Conservation (phyloP, 106 monocot genomes). For the Dioscorea zingiberensis region DNA sequence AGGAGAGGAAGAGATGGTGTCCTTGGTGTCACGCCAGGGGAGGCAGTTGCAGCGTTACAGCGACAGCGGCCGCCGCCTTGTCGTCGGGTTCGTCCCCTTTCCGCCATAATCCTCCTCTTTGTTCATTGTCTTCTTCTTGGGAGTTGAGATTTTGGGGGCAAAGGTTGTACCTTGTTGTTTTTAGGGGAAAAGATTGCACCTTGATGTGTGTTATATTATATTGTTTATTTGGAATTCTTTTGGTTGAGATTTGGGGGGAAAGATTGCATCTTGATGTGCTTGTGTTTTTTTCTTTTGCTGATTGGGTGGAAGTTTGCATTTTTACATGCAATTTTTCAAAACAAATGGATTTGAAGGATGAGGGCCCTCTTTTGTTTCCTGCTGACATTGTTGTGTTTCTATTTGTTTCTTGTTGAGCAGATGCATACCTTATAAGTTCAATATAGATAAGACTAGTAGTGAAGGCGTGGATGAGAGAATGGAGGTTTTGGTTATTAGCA, state of each 20-base stretch:
- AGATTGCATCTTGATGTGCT: too few relatives aligned
- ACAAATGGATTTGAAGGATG: not conserved
- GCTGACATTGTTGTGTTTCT: not conserved
- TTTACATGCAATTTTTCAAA: not conserved
- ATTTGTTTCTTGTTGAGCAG: conserved; percentile 13
- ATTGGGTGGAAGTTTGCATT: too few relatives aligned
- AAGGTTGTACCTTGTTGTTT: not conserved
- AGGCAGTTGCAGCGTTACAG: conserved; percentile 42
- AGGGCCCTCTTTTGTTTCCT: not conserved
- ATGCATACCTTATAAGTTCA: conserved; percentile 62
- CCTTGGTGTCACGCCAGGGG: conserved; percentile 37
- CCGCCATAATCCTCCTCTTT: conserved; percentile 2
- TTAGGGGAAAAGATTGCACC: too few relatives aligned
- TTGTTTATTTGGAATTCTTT: too few relatives aligned
- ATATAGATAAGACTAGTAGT: not conserved
- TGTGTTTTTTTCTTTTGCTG: too few relatives aligned
- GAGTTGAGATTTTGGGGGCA: not conserved
- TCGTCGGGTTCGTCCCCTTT: conserved; percentile 53
- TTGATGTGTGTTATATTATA: too few relatives aligned
- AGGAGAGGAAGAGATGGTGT: conserved; percentile 15
- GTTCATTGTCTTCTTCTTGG: not conserved
- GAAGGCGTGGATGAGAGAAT: conserved; percentile 22
- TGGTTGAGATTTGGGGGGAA: too few relatives aligned
- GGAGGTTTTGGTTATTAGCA: conserved; percentile 66
- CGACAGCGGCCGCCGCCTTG: conserved; percentile 25